Conservation (phyloP, 2,329 filamentous ascomycete species). For the Trichoderma sp. region DNA sequence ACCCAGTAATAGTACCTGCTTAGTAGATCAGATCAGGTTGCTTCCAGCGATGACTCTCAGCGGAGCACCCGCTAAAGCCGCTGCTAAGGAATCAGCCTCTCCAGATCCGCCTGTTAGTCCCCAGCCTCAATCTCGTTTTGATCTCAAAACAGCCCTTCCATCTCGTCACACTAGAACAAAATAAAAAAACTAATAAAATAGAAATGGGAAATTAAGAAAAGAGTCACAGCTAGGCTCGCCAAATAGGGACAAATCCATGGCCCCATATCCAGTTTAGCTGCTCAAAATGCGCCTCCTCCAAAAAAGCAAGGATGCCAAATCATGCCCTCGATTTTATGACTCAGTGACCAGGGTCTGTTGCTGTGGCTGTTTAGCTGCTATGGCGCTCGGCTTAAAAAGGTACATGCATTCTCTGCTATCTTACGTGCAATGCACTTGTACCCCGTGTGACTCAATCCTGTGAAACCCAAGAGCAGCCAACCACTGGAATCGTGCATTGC, state of each 20-base stretch:
- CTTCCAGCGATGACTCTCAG: constrained; percentile 5
- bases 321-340: not conserved
- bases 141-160: not conserved
- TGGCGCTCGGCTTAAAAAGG: not conserved
- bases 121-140: constrained; percentile 1
- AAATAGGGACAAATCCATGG: no score
- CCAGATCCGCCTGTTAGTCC: constrained; percentile 1
- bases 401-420: not conserved
- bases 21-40: not conserved
- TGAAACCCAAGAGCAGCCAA: not conserved
- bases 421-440: not conserved
- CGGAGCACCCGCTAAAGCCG: not conserved
- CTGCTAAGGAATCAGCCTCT: not conserved
- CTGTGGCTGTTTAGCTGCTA: not conserved
- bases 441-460: constrained; percentile 8
- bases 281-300: not conserved
- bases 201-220: not conserved
- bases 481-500: constrained; percentile 18
- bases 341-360: not conserved
- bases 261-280: not conserved
- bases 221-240: not conserved
- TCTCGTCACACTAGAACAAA: not conserved
- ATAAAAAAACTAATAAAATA: not conserved
- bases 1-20: not conserved
- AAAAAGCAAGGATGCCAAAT: not conserved